These are phyloP conservation scores for Diplogelasinospora grovesii DNA, from an alignment of 495 filamentous ascomycete species.

Conservation along the genomic window DNA sequence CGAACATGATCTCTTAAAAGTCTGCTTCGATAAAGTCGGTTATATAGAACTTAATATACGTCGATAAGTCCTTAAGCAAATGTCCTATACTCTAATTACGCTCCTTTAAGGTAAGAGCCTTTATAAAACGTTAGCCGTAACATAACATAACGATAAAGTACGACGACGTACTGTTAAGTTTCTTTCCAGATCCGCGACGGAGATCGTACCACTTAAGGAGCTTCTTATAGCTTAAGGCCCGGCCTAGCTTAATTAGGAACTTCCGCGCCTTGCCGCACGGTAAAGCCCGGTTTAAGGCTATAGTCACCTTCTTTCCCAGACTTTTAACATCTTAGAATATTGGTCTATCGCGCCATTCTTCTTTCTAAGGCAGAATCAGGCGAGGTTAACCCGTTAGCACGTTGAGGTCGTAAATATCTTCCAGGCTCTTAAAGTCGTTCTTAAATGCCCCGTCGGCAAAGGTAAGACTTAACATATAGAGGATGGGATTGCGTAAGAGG, in stretches of 20 bases:
- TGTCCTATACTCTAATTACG: no score
- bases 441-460: not conserved
- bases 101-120: no score
- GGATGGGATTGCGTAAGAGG: not conserved
- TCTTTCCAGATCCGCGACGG: not conserved
- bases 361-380: not conserved
- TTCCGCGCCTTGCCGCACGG: not conserved
- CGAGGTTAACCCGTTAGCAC: not conserved
- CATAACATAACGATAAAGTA: no score
- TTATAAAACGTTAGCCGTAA: no score
- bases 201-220: no score
- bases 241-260: not conserved
- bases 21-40: no score
- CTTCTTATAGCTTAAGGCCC: not conserved
- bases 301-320: not conserved
- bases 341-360: not conserved
- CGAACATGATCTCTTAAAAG: no score
- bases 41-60: no score
- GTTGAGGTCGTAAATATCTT: slow-evolving; percentile 1
- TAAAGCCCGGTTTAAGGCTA: not conserved
- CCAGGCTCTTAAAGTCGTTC: not conserved
- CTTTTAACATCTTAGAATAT: not conserved
- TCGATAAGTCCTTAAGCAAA: no score
- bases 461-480: not conserved
- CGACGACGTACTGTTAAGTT: not conserved